Evolutionary conservation across 352 stramenopile genomes (phyloP).

Genomic region (Globisporangium carolinianum): DNA sequence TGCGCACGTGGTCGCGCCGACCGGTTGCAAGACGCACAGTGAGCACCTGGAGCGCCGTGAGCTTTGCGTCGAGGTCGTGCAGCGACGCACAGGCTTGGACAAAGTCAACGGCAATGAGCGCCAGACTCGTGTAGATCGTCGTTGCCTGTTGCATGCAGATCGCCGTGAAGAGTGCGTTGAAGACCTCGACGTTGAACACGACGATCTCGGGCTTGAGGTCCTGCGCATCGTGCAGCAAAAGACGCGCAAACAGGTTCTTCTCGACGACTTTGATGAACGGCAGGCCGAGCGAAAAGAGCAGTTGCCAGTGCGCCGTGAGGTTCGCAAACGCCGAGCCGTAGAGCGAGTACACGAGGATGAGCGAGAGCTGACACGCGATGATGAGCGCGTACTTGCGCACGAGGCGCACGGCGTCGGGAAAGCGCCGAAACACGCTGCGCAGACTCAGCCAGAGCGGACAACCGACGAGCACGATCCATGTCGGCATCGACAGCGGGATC

Average conservation of each 20-base stretch:
- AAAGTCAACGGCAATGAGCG: constrained; percentile 26
- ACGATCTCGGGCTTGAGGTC: constrained; percentile 30
- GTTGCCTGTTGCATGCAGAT: constrained; percentile 29
- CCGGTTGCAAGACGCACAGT: not conserved
- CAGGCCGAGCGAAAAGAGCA: constrained; percentile 18
- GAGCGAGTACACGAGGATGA: constrained; percentile 21
- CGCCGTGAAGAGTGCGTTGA: constrained; percentile 36
- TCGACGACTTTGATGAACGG: constrained; percentile 22
- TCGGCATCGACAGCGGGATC: constrained; percentile 10
- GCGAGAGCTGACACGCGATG: constrained; percentile 10
- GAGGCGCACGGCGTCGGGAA: constrained; percentile 1
- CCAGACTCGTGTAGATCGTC: constrained; percentile 16
- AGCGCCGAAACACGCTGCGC: not conserved
- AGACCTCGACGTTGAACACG: constrained; percentile 52
- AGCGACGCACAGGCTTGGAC: constrained; percentile 6
- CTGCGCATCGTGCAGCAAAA: constrained; percentile 7
- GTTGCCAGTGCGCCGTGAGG: constrained; percentile 10
- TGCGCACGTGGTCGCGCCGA: not conserved
- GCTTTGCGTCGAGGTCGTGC: not conserved
- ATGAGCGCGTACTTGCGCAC: constrained; percentile 1
- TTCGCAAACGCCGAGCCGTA: constrained; percentile 24
- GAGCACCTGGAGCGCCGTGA: not conserved
- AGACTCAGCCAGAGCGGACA: constrained; percentile 1
- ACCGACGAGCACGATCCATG: not conserved
- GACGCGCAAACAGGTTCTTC: constrained; percentile 5